Evolutionary conservation across 805 yeast species (phyloP).

Genomic region (Naumovozyma dairenensis): DNA sequence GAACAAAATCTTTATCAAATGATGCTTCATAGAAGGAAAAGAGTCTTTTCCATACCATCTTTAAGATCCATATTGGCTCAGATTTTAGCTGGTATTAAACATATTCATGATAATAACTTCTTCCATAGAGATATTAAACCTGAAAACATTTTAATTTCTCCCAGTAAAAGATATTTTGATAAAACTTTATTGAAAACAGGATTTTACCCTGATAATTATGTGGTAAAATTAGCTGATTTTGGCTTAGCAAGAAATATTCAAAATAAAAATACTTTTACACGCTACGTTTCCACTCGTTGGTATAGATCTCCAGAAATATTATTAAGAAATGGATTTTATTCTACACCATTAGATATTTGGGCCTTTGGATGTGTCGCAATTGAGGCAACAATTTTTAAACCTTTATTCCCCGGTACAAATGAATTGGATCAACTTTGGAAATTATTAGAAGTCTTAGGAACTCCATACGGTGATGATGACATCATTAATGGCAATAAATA

Average conservation of each 20-base stretch:
- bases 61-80: slow-evolving; percentile 63
- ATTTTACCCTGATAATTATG: slow-evolving; percentile 34
- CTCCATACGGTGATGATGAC: slow-evolving; percentile 40
- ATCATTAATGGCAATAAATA: slow-evolving; percentile 16
- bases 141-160: slow-evolving; percentile 72
- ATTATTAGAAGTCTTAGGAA: slow-evolving; percentile 60
- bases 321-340: slow-evolving; percentile 50
- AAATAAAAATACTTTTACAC: slow-evolving; percentile 50
- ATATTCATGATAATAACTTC: slow-evolving; percentile 57
- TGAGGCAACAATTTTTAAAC: slow-evolving; percentile 61
- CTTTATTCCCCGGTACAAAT: slow-evolving; percentile 75
- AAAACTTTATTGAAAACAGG: slow-evolving; percentile 22
- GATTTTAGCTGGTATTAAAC: slow-evolving; percentile 64
- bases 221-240: slow-evolving; percentile 70
- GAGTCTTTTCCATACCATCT: slow-evolving; percentile 46
- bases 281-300: slow-evolving; percentile 80
- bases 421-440: slow-evolving; percentile 72
- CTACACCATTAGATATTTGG: slow-evolving; percentile 74
- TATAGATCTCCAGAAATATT: slow-evolving; percentile 76
- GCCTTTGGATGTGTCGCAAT: slow-evolving; percentile 75
- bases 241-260: slow-evolving; percentile 60
- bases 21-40: slow-evolving; percentile 49
- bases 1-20: slow-evolving; percentile 72
- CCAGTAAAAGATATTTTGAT: slow-evolving; percentile 43
- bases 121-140: slow-evolving; percentile 90